Conservation (phyloP, 2,329 filamentous ascomycete genomes). For the Fusarium buharicum region DNA sequence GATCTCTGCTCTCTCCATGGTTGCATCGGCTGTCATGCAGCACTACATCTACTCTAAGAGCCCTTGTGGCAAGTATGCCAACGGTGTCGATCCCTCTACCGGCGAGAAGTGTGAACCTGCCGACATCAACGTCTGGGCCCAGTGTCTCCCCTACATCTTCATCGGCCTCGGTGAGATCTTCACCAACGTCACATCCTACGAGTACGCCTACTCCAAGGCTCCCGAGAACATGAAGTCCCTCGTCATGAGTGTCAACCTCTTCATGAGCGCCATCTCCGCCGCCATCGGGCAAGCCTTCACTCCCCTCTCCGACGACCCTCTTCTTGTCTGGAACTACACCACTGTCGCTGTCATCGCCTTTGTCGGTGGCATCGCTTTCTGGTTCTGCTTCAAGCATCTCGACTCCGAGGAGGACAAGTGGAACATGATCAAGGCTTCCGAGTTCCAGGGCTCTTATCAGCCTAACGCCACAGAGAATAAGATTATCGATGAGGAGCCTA, state of each 20-base stretch:
- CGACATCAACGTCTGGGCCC: constrained; percentile 73
- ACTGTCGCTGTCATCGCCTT: constrained; percentile 70
- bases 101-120: constrained; percentile 60
- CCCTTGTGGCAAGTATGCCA: constrained; percentile 67
- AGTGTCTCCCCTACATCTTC: constrained; percentile 62
- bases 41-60: constrained; percentile 72
- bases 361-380: constrained; percentile 72
- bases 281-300: constrained; percentile 77
- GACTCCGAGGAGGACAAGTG: constrained; percentile 75
- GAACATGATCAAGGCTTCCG: constrained; percentile 67
- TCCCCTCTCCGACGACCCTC: constrained; percentile 69
- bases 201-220: constrained; percentile 82
- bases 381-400: constrained; percentile 72
- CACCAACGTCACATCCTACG: constrained; percentile 69
- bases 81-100: constrained; percentile 36
- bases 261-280: constrained; percentile 75
- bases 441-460: constrained; percentile 55
- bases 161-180: constrained; percentile 65
- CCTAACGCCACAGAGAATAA: constrained; percentile 51
- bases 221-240: constrained; percentile 83
- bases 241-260: constrained; percentile 75
- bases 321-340: constrained; percentile 78
- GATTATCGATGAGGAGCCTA: constrained; percentile 24
- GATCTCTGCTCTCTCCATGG: constrained; percentile 70
- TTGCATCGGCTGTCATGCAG: constrained; percentile 66